These are phyloP conservation scores for Chlamydomonas schloesseri DNA, from an alignment of 139 green algal species.

Conservation along the genomic window DNA sequence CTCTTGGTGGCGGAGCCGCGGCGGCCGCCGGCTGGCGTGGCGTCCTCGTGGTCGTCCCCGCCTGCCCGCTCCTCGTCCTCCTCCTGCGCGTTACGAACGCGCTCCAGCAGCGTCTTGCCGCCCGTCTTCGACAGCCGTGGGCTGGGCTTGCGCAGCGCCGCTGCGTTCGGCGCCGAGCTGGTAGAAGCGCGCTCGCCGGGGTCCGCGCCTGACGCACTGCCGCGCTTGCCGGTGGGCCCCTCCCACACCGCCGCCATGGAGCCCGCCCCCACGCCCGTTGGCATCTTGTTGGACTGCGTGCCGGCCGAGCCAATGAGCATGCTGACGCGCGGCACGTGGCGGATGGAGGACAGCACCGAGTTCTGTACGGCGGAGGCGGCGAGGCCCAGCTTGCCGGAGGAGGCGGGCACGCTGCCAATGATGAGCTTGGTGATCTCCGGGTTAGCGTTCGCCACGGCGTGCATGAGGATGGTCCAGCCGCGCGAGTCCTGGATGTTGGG, in stretches of 20 bases:
- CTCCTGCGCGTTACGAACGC: not conserved
- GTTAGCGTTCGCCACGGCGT: slow-evolving; percentile 53
- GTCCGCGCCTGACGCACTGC: not conserved
- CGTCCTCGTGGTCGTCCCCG: too few relatives aligned
- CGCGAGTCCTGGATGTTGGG: slow-evolving; percentile 52
- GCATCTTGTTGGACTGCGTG: too few relatives aligned
- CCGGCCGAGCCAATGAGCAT: not conserved
- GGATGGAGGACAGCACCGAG: slow-evolving; percentile 30
- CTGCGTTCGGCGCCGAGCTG: too few relatives aligned
- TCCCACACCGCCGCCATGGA: not conserved
- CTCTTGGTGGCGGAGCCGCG: too few relatives aligned
- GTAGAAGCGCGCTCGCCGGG: too few relatives aligned
- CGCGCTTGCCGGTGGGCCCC: not conserved
- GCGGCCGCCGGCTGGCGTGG: not conserved
- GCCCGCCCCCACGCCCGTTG: too few relatives aligned
- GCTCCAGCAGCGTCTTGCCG: not conserved
- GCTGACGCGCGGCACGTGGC: slow-evolving; percentile 28
- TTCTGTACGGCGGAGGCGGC: slow-evolving; percentile 47
- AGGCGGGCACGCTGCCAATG: slow-evolving; percentile 21
- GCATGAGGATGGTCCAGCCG: slow-evolving; percentile 64
- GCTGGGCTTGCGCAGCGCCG: too few relatives aligned
- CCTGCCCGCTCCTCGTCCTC: not conserved
- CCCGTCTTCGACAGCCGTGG: too few relatives aligned
- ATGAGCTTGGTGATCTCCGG: slow-evolving; percentile 64
- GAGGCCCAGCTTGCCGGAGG: slow-evolving; percentile 44